Evolutionary conservation across 1,284 basidiomycete genomes (phyloP), one percentile per base, ranked within the genome.

Genomic region (Amylostereum areolatum): DNA sequence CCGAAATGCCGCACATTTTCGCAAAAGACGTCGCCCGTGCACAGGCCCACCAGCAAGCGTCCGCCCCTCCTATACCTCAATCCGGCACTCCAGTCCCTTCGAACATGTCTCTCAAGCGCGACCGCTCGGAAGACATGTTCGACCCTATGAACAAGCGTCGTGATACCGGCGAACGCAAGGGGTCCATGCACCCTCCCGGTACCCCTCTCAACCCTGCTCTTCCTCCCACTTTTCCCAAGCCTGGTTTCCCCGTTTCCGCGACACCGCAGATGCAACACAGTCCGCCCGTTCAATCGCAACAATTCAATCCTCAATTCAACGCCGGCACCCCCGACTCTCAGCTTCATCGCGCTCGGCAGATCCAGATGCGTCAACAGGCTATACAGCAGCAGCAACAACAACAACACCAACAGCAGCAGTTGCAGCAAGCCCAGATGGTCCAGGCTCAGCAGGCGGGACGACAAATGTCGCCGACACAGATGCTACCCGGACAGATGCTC

Each of bases 161-260:
- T n/a, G 80, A 89, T 53, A 81, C 79, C 1, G 85, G 85, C 31
- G 83, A 86, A 55, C 67, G 65, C 36, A 82, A 80, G 55, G 57
- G 49, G 7, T 54, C 57, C 6, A 59, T 57, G 35, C 61, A 60
- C 0, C 52, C 49, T 12, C 52, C 62, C 1, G 55, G 60, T 25
- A 56, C 60, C 0, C 58, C 62, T 1, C 55, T 49, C 58, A 8
- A 49, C 55, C 5, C 51, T 54, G 2, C 60, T 57, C 4, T 53
- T 54, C 5, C 48, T 55, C 41, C 39, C 58, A 36, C 49, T 56
- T 18, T 18, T 18, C 18, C 18, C 18, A 18, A 18, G 10, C 55
- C 57, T 28, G 52, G 52, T 1, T 53, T 12, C 35, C 48, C 24
- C 42, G 47, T 52, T 18, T 32, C 52, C 4, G 44, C 45, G 24